Conservation (phyloP, 352 stramenopile species). For the Thalassiosira hispida region DNA sequence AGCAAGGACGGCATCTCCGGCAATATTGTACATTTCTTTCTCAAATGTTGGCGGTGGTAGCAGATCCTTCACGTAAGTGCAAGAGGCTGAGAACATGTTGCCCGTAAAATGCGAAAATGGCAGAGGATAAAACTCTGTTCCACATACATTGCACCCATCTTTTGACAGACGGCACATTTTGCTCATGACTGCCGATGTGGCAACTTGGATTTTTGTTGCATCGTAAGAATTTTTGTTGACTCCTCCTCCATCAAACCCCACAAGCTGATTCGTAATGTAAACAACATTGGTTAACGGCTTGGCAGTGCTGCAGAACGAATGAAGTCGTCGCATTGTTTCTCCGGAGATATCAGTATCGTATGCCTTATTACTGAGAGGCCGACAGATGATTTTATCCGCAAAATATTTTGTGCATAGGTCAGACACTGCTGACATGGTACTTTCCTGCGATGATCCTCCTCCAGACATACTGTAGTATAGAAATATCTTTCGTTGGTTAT, state of each 20-base stretch:
- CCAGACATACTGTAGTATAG: conserved; percentile 50
- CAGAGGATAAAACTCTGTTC: conserved; percentile 55
- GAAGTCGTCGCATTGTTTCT: conserved; percentile 43
- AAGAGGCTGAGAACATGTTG: conserved; percentile 57
- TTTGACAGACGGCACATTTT: conserved; percentile 51
- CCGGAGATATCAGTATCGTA: conserved; percentile 38
- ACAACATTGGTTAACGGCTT: conserved; percentile 40
- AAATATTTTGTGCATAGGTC: conserved; percentile 36
- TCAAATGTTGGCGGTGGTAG: conserved; percentile 46
- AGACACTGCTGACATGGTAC: conserved; percentile 21
- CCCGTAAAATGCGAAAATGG: conserved; percentile 50
- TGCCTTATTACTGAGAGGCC: conserved; percentile 4
- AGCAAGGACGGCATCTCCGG: conserved; percentile 33
- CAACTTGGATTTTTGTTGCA: conserved; percentile 52
- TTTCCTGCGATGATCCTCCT: conserved; percentile 17
- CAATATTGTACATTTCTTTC: conserved; percentile 42
- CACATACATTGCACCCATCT: conserved; percentile 56
- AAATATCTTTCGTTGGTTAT: conserved; percentile 26
- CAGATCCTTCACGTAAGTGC: conserved; percentile 56
- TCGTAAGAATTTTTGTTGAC: conserved; percentile 18
- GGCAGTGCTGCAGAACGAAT: conserved; percentile 37
- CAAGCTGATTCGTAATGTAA: conserved; percentile 54
- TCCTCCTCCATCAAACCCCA: conserved; percentile 16
- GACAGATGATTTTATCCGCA: conserved; percentile 9
- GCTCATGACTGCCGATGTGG: conserved; percentile 46